Evolutionary conservation across 2,329 filamentous ascomycete genomes (phyloP), one percentile per base, ranked within the genome.

Genomic region (Aspergillus sp.): DNA sequence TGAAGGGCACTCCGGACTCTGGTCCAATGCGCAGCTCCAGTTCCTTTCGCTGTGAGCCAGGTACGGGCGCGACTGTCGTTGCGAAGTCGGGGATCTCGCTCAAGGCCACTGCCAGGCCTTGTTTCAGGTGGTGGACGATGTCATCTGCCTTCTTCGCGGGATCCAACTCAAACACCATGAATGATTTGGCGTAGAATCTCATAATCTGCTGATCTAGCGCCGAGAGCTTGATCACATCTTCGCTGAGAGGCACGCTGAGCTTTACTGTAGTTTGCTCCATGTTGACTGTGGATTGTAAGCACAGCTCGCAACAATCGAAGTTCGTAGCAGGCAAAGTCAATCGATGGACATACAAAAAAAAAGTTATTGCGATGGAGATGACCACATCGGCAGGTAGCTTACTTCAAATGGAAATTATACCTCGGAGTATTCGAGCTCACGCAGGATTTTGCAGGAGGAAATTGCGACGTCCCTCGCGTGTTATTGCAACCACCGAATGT

Each of bases 221-320:
- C 19, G 58, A 60, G 13, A 60, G 52, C 17, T 60, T 60, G 52
- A 60, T 56, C 43, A 60, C 58, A 47, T 56, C 58, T 34, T 60
- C 58, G 46, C 53, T 52, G 2, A 52, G 34, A 52, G 58, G 58
- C 8, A 52, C 52, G 25, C 52, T 56, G 58, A 60, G 58, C 53
- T 60, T 60, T 23, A 60, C 47, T 7, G 23, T 6, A 28, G 47
- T 56, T 55, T 48, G 47, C n/a, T 60, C 58, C 58, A 60, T 60
- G 17, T 19, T 54, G 49, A 25, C 51, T 25, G n/a, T 8, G 5
- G 11, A 19, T 28, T n/a, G 51, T 55, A 22, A 53, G 25, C 25
- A 25, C 38, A 5, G 19, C 13, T 38, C 2, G 11, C 23, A 34
- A n/a, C 3, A n/a, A 49, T 38, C 31, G 25, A 47, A 7, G 28